Evolutionary conservation across 2,329 filamentous ascomycete species (phyloP).

Genomic region (Cladophialophora chaetospira): DNA sequence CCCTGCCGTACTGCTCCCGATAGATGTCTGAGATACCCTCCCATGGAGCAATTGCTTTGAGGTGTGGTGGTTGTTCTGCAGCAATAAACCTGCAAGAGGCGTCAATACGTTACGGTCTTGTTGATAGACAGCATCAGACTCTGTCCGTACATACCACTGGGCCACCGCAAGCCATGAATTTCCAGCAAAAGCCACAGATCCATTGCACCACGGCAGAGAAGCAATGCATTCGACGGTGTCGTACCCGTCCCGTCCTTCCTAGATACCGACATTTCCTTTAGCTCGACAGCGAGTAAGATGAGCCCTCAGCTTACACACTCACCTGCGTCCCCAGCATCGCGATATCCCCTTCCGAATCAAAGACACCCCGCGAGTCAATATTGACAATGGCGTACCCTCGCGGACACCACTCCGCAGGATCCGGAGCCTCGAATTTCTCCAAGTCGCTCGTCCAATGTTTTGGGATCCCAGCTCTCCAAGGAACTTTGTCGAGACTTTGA

Average conservation of each 20-base stretch:
- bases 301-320: slow-evolving; percentile 41
- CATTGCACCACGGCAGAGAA: slow-evolving; percentile 49
- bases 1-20: slow-evolving; percentile 49
- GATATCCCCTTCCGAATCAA: slow-evolving; percentile 38
- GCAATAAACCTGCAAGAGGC: slow-evolving; percentile 46
- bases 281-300: slow-evolving; percentile 24
- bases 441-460: slow-evolving; percentile 19
- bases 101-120: not conserved
- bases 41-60: slow-evolving; percentile 56
- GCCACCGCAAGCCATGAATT: slow-evolving; percentile 48
- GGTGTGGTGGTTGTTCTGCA: slow-evolving; percentile 44
- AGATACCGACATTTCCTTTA: not conserved
- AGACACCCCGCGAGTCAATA: slow-evolving; percentile 36
- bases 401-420: slow-evolving; percentile 38
- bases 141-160: slow-evolving; percentile 40
- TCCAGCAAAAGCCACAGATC: slow-evolving; percentile 47
- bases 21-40: slow-evolving; percentile 49
- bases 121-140: not conserved
- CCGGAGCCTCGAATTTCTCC: slow-evolving; percentile 34
- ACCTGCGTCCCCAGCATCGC: slow-evolving; percentile 42
- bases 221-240: slow-evolving; percentile 50
- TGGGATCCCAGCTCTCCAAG: slow-evolving; percentile 22
- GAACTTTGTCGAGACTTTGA: slow-evolving; percentile 19
- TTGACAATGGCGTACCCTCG: slow-evolving; percentile 39
- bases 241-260: slow-evolving; percentile 51